Base-by-base conservation (phyloP, 306 rosid species). In the Begonia peltatifolia region DNA sequence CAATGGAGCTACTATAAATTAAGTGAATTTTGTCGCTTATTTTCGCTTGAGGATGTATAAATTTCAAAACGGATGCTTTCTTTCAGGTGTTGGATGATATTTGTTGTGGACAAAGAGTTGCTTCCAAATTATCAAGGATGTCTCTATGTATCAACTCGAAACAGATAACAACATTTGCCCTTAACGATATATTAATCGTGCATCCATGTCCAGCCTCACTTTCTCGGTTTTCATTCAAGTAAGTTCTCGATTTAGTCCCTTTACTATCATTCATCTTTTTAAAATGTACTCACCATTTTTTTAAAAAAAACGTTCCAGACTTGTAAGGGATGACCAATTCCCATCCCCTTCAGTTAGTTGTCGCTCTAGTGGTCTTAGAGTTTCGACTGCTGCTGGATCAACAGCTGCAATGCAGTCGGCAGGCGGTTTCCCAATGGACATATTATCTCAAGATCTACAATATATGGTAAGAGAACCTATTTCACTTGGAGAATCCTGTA, bases 341-440 rank as follows among this genome's bases (percentile, higher is more conserved):
- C 53, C 51, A 68, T 71, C 70, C 11, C 84, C 72, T 10, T 61
- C 64, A 41, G 75, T 79, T 62, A 73, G 75, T 69, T 68, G 79
- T 61, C 84, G 95, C 55, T 90, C 97, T 63, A 90, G 97, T 52
- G 95, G 97, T 58, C 73, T 85, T 14, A 74, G 95, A 71, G 80
- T 90, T 63, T 90, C 95, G 20, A 71, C 97, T 6, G 92, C 86
- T 47, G 85, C 94, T 1, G 95, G 97, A 67, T 81, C 97, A 67
- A 83, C 97, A 0, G 95, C 95, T 57, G 95, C 97, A 38, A 85
- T 90, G 97, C 87, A 43, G 41, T 83, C 95, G 20, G 94, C 97
- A 9, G 94, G 95, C 18, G 94, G 97, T 58, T 76, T 69, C 66
- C 73, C 62, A 4, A 83, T 85, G 94, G 80, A 81, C 36, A 75